These are phyloP conservation scores for Dioscorea alata DNA, from an alignment of 106 monocot genomes.

Conservation along the genomic window DNA sequence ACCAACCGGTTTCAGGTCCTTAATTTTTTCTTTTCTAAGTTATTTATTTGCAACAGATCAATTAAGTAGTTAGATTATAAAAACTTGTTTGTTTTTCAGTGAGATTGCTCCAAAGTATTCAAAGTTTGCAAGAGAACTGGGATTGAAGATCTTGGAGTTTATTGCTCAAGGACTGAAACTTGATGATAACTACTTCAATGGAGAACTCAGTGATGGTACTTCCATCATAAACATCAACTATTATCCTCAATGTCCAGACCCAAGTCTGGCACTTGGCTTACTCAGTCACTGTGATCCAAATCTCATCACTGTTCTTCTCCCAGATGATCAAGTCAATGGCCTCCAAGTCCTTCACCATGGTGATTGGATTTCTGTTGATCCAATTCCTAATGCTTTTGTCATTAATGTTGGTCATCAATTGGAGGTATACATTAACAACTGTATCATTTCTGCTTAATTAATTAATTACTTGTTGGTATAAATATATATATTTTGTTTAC, in stretches of 20 bases:
- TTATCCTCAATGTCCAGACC: conserved; percentile 36
- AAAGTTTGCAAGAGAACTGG: not conserved
- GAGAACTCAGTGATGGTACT: conserved; percentile 12
- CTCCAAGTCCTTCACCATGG: conserved; percentile 22
- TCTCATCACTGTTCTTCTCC: conserved; percentile 31
- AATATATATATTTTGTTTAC: no score
- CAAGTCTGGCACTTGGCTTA: conserved; percentile 31
- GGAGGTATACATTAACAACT: conserved; percentile 24
- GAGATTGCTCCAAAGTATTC: not conserved
- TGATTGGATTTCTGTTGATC: conserved; percentile 28
- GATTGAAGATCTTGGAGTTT: conserved; percentile 3
- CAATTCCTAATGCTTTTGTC: conserved; percentile 29
- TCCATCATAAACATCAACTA: conserved; percentile 18
- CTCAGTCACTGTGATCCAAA: conserved; percentile 30
- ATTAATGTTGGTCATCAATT: conserved; percentile 29
- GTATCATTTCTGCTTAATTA: not conserved
- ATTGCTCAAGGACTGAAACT: conserved; percentile 14
- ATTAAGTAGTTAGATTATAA: no score
- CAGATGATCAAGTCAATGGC: conserved; percentile 9
- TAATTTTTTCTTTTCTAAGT: not conserved
- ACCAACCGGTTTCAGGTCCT: conserved; percentile 10
- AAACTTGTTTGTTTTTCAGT: not conserved
- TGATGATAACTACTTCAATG: conserved; percentile 4
- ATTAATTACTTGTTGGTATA: not conserved
- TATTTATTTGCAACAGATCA: no score